phyloP scores from a whole-genome alignment of 1,284 basidiomycete genomes.

The Wolfiporia cocos region DNA sequence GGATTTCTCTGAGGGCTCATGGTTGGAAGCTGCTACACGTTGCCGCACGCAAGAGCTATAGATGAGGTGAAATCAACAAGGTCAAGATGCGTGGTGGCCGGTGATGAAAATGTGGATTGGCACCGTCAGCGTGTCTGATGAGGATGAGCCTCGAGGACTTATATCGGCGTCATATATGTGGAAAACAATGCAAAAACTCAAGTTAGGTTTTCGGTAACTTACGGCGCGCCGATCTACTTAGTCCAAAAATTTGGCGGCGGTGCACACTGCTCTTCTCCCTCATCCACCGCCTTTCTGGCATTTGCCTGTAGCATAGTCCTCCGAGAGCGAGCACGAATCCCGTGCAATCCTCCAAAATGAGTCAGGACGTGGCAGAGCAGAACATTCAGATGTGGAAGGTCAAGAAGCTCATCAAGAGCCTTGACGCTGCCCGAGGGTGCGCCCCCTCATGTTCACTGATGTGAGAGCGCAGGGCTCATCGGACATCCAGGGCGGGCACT shows the following conservation, averaged over 20 bases:
- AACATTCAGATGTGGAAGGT: slow-evolving; percentile 96
- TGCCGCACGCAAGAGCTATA: no score
- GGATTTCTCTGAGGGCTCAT: no score
- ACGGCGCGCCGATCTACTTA: slow-evolving; percentile 1
- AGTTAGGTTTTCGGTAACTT: slow-evolving; percentile 5
- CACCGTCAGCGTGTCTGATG: no score
- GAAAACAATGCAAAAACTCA: background rate
- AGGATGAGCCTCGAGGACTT: no score
- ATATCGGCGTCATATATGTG: no score
- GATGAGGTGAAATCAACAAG: no score
- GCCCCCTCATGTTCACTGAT: slow-evolving; percentile 18
- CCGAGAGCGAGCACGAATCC: slow-evolving; percentile 8
- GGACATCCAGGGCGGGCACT: slow-evolving; percentile 73
- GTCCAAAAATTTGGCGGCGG: slow-evolving; percentile 7
- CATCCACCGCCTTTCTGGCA: background rate
- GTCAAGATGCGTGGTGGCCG: no score
- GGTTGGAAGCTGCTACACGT: no score
- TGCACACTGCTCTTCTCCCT: slow-evolving; percentile 3
- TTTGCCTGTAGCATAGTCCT: slow-evolving; percentile 7
- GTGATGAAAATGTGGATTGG: no score
- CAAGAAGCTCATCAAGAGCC: slow-evolving; percentile 96
- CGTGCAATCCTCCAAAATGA: slow-evolving; percentile 43
- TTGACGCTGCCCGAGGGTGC: slow-evolving; percentile 88
- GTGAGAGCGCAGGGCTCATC: slow-evolving; percentile 12
- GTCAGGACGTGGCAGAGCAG: slow-evolving; percentile 76